Evolutionary conservation across 441 rosid species (phyloP), one percentile per base, ranked within the genome.

Genomic region (Macaranga tanarius): DNA sequence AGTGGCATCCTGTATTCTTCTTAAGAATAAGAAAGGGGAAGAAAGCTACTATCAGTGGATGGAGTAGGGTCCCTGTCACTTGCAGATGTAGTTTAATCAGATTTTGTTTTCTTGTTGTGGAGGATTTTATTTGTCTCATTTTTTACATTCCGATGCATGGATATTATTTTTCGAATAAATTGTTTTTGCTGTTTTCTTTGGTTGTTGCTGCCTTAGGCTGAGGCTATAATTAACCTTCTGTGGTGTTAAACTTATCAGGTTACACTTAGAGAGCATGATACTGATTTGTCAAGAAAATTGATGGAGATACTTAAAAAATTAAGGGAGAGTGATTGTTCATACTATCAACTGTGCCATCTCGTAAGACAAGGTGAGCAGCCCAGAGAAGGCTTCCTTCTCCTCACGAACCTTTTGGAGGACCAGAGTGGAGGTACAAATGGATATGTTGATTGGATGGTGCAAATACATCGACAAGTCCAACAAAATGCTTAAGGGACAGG

Each of bases 321-420:
- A 70, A 86, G 97, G 84, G 96, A 86, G 75, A 77, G 73, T 20
- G 97, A 96, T 76, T 83, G 78, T 66, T 88, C 98, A 5, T 92
- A 89, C 80, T 81, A 92, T 78, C 97, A 88, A 74, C 79, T 86
- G 67, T 81, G 92, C 72, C 82, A 85, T 73, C 95, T 93, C 56
- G 93, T 93, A 23, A 88, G 99, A 72, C 98, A 96, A 88, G 98
- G 99, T 67, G 97, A 96, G 72, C 98, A 96, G 81, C 97, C 98
- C 47, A 85, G 95, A 80, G 98, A 96, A 86, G 99, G 96, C 20
- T 81, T 84, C 76, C 82, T 92, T 79, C 87, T 96, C 55, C 97
- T 90, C 47, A 75, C 86, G 56, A 90, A 92, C 84, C 96, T 96
- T 73, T 79, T 89, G 15, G 98, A 93, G 81, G 98, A 93, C 77